Evolutionary conservation across 1,284 basidiomycete genomes (phyloP).

Genomic region (Cystobasidium slooffiae): DNA sequence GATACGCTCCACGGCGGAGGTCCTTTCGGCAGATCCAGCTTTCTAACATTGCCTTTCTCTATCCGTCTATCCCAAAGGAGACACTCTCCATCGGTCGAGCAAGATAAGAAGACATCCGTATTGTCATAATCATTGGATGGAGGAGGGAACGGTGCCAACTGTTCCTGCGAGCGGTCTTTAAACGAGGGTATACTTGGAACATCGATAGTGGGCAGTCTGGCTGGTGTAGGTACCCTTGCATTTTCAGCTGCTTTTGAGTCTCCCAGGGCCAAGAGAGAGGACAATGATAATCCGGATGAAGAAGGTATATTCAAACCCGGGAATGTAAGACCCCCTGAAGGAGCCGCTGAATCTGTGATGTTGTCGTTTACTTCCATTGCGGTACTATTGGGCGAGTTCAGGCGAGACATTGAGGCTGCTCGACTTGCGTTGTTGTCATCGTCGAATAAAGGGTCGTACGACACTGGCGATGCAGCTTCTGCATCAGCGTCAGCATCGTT

Average conservation of each 20-base stretch:
- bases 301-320: conserved; percentile 36
- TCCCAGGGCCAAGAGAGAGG: conserved; percentile 45
- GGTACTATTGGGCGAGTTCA: conserved; percentile 19
- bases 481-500: conserved; percentile 39
- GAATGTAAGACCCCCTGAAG: conserved; percentile 35
- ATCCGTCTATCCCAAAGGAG: conserved; percentile 87
- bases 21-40: conserved; percentile 57
- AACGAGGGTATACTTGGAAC: conserved; percentile 52
- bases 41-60: conserved; percentile 58
- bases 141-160: conserved; percentile 64
- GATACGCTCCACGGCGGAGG: conserved; percentile 66
- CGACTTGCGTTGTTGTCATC: conserved; percentile 47
- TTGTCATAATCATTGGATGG: background rate
- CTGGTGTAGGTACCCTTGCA: conserved; percentile 29
- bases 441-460: conserved; percentile 77
- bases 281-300: conserved; percentile 41
- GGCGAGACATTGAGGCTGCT: conserved; percentile 19
- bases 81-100: conserved; percentile 88
- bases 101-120: conserved; percentile 81
- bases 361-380: conserved; percentile 18
- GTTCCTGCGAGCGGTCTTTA: conserved; percentile 54
- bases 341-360: conserved; percentile 20
- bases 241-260: conserved; percentile 43
- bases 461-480: conserved; percentile 27
- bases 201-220: conserved; percentile 38